Evolutionary conservation across 345 rosid species (phyloP).

Genomic region (Salix brachista): DNA sequence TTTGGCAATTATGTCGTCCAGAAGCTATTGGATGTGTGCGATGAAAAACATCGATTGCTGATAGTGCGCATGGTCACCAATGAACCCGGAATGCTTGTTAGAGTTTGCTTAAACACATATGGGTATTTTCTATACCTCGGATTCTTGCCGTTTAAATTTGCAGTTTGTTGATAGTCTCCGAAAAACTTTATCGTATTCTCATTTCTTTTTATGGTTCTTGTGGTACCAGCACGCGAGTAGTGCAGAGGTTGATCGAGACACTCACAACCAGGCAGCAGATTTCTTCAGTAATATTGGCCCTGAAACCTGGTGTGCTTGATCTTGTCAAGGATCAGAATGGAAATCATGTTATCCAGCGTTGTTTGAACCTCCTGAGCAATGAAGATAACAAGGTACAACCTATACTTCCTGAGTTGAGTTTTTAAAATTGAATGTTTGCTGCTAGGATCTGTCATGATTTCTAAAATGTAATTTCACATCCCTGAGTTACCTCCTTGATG

Average conservation of each 20-base stretch:
- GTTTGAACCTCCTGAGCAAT: slow-evolving; percentile 51
- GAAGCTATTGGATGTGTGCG: slow-evolving; percentile 34
- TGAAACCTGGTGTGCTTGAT: slow-evolving; percentile 51
- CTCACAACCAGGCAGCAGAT: slow-evolving; percentile 51
- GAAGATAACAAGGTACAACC: slow-evolving; percentile 50
- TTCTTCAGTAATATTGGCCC: slow-evolving; percentile 38
- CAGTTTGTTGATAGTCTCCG: neutral
- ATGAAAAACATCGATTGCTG: slow-evolving; percentile 24
- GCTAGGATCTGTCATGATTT: neutral
- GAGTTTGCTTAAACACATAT: slow-evolving; percentile 31
- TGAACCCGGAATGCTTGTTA: slow-evolving; percentile 26
- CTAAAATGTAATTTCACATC: neutral
- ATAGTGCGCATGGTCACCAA: slow-evolving; percentile 20
- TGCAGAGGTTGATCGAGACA: slow-evolving; percentile 56
- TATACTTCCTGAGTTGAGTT: neutral
- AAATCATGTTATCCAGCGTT: slow-evolving; percentile 71
- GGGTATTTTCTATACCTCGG: slow-evolving; percentile 19
- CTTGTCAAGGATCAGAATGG: slow-evolving; percentile 69
- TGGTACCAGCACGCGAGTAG: slow-evolving; percentile 51
- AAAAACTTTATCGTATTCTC: neutral
- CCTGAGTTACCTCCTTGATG: neutral
- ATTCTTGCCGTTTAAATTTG: neutral
- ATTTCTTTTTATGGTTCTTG: neutral
- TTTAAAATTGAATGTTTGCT: neutral
- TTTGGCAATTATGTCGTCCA: slow-evolving; percentile 34